Evolutionary conservation across 257 asterid species (phyloP).

Genomic region (Parsonsia alboflavescens): DNA sequence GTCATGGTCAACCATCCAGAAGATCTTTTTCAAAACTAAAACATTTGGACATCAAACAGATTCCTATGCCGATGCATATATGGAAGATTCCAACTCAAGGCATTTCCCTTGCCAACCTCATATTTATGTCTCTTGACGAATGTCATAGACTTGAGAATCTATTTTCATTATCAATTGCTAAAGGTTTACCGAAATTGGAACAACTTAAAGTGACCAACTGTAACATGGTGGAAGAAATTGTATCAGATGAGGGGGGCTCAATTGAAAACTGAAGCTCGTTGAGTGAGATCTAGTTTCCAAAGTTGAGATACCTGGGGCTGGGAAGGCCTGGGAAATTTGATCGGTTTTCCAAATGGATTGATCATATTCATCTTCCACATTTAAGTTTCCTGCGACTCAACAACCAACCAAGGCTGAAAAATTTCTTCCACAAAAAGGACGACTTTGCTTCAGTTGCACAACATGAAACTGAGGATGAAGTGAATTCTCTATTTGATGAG

Average conservation of each 20-base stretch:
- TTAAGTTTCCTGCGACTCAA: conserved; percentile 2
- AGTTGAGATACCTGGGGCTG: conserved; percentile 19
- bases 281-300: conserved; percentile 17
- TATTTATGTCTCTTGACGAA: conserved; percentile 1
- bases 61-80: conserved; percentile 12
- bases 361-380: conserved; percentile 21
- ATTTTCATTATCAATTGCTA: conserved; percentile 20
- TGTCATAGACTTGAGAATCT: conserved; percentile 18
- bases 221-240: conserved; percentile 16
- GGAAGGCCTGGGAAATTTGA: conserved; percentile 12
- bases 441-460: neutral
- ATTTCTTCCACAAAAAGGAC: neutral
- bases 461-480: neutral
- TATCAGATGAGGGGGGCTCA: conserved; percentile 11
- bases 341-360: conserved; percentile 12
- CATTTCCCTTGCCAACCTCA: conserved; percentile 6
- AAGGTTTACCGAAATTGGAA: conserved; percentile 21
- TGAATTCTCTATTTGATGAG: conserved; percentile 7
- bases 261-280: neutral
- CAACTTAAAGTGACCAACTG: conserved; percentile 26
- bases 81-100: conserved; percentile 7
- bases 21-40: conserved; percentile 13
- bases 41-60: conserved; percentile 14
- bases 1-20: neutral
- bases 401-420: conserved; percentile 3